These are phyloP conservation scores for Zygoascus bituminiphila DNA, from an alignment of 805 yeast genomes.

Conservation along the genomic window DNA sequence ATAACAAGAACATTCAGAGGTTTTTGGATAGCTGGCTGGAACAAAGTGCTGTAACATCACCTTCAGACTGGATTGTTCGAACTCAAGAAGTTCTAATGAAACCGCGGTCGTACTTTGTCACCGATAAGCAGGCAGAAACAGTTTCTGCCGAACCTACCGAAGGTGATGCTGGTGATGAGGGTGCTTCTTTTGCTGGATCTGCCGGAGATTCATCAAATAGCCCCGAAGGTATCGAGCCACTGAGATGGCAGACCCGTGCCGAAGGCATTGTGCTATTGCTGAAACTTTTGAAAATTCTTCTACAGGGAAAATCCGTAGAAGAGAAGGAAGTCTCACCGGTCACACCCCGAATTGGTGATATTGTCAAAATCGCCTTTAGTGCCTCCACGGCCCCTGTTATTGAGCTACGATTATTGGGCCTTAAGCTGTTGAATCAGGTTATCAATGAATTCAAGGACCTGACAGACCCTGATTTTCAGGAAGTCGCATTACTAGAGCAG, in stretches of 20 bases:
- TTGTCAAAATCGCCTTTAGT: slow-evolving; percentile 69
- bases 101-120: slow-evolving; percentile 36
- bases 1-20: slow-evolving; percentile 35
- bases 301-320: slow-evolving; percentile 16
- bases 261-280: slow-evolving; percentile 30
- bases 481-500: slow-evolving; percentile 69
- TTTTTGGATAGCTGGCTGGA: slow-evolving; percentile 57
- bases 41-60: slow-evolving; percentile 36
- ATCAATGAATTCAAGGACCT: slow-evolving; percentile 52
- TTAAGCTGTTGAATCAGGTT: slow-evolving; percentile 55
- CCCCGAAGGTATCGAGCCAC: slow-evolving; percentile 22
- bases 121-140: slow-evolving; percentile 27
- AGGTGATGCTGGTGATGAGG: slow-evolving; percentile 18
- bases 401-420: slow-evolving; percentile 54
- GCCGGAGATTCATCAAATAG: slow-evolving; percentile 14
- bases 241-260: slow-evolving; percentile 38
- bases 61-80: slow-evolving; percentile 48
- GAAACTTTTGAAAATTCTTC: slow-evolving; percentile 19
- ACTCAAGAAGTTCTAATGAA: slow-evolving; percentile 38
- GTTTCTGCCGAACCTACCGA: slow-evolving; percentile 25
- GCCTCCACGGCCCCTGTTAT: slow-evolving; percentile 69
- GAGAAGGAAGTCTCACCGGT: slow-evolving; percentile 20
- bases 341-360: slow-evolving; percentile 37
- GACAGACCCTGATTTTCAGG: slow-evolving; percentile 65
- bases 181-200: slow-evolving; percentile 6